Base-by-base conservation (phyloP, 306 rosid species). In the Cucurbita maxima region DNA sequence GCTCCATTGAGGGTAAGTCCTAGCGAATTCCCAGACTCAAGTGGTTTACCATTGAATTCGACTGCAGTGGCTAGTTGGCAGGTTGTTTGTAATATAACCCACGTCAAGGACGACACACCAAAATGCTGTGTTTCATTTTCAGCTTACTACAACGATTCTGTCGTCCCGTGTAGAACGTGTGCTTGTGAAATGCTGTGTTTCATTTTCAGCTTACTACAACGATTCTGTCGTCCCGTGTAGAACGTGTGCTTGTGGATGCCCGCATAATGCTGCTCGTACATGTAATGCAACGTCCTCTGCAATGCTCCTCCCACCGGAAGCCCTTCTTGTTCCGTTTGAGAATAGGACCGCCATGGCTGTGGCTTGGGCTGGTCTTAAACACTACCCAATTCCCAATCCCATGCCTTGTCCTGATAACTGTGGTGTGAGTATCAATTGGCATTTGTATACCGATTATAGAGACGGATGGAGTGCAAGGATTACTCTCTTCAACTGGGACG, bases 231-330 rank as follows among this genome's bases (percentile, higher is more conserved):
- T 95, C 63, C 99, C 99, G 1, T 95, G 99, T 86, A 58, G 84
- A 19, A 95, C 99, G 0, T 95, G 99, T 76, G 99, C 99, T 0
- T 95, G 99, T 83, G 99, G 99, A 48, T 95, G 99, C 80, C 73
- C 95, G 6, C 76, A n/a, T 3, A 83, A 83, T 75, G 52, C 83
- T 1, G 85, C 10, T 18, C 84, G 73, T 38, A 86, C 93, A 6
- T 95, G 99, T 59, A 95, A 95, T 63, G 38, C 87, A 7, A 82
- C 87, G 8, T 66, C 90, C 34, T 87, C 81, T 4, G 97, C 96
- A 10, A 84, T 95, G 97, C 90, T 87, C 79, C 99, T 95, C 82
- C 97, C 97, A 44, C 70, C 97, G 0, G 88, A 82, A 37, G 81
- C 96, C 16, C 92, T 95, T 40, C 99, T 95, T 51, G 92, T 91